phyloP scores from a whole-genome alignment of 2,329 filamentous ascomycete genomes.

The Chrysosporium keratinophilum region DNA sequence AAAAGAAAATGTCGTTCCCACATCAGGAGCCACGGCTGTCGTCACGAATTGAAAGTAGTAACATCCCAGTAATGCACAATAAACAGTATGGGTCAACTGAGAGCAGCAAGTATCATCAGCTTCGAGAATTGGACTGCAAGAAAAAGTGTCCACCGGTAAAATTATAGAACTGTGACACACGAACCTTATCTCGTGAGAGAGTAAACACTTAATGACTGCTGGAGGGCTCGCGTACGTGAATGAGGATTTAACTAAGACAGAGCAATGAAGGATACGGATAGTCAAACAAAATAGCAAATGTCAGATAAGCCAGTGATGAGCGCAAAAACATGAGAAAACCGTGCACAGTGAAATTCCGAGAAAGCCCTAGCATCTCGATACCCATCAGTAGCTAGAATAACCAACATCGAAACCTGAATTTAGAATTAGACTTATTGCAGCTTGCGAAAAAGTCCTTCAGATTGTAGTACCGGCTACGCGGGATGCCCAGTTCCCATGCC shows the following conservation, averaged over 20 bases:
- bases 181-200: not conserved
- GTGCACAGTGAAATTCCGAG: not conserved
- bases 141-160: not conserved
- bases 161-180: not conserved
- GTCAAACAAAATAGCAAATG: not conserved
- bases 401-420: not conserved
- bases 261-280: not conserved
- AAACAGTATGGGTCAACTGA: no score
- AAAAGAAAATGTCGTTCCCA: no score
- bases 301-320: not conserved
- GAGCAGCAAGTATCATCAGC: no score
- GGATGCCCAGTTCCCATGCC: constrained; percentile 8
- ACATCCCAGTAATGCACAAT: no score
- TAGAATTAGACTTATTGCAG: not conserved
- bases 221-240: not conserved
- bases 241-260: not conserved
- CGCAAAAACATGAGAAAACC: not conserved
- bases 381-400: not conserved
- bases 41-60: no score
- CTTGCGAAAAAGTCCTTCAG: not conserved
- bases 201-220: not conserved
- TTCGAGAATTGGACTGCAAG: not conserved
- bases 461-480: constrained; percentile 6
- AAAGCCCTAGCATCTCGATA: not conserved
- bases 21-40: no score